Conservation (phyloP, 2,329 filamentous ascomycete species). For the Juglanconis sp. region DNA sequence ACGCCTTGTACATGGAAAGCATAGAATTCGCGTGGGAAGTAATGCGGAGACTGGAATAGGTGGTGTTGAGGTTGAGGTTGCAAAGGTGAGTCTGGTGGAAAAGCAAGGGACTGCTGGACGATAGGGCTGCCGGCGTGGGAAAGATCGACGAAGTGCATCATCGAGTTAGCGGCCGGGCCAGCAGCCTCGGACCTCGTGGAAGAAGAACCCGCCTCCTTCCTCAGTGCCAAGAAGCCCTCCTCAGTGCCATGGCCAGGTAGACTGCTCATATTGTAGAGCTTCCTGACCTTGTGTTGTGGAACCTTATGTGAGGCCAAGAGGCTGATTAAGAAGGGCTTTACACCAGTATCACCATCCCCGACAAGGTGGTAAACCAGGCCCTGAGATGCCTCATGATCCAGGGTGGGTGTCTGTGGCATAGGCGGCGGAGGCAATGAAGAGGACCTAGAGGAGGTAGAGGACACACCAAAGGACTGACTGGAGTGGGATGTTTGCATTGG, state of each 20-base stretch:
- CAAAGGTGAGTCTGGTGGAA: too few relatives aligned
- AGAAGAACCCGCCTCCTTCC: not conserved
- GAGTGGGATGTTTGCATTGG: conserved; percentile 1
- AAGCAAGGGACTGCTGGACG: too few relatives aligned
- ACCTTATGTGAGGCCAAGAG: conserved; percentile 6
- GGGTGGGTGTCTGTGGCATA: not conserved
- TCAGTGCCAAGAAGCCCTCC: not conserved
- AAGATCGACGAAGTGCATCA: too few relatives aligned
- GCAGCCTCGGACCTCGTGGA: too few relatives aligned
- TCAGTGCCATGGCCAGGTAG: conserved; percentile 22
- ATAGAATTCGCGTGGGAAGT: too few relatives aligned
- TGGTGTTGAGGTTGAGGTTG: too few relatives aligned
- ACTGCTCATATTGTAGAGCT: conserved; percentile 27
- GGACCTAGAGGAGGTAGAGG: conserved; percentile 28
- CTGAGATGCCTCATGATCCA: not conserved
- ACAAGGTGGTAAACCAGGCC: not conserved
- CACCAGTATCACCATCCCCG: not conserved
- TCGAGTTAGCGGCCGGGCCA: too few relatives aligned
- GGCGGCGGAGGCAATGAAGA: conserved; percentile 26
- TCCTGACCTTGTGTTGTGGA: conserved; percentile 24
- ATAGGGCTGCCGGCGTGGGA: too few relatives aligned
- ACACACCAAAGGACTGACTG: conserved; percentile 28
- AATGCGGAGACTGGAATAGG: too few relatives aligned
- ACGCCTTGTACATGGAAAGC: too few relatives aligned
- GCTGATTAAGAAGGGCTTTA: not conserved